Base-by-base conservation (phyloP, 306 rosid species). In the Senna tora region DNA sequence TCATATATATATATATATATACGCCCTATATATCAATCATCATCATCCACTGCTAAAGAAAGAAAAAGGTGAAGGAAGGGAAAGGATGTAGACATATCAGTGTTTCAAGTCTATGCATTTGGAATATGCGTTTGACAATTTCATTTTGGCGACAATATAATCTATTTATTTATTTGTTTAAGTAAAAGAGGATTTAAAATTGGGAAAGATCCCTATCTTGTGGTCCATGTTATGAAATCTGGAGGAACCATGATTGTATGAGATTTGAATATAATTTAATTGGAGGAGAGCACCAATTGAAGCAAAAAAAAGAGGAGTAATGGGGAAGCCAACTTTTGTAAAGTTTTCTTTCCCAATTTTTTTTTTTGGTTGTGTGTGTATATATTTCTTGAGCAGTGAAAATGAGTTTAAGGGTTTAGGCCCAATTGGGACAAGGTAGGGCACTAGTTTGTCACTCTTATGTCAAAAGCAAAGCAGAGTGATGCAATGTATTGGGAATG, bases 341-440 rank as follows among this genome's bases (percentile, higher is more conserved):
- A 76, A 71, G 67, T 41, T 46, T 67, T 16, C 46, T 10, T 41
- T 41, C 13, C 46, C 33, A 7, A 1, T 12, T 4, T 43, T 43
- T 2, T 12, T 9, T 42, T 33, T 33, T n/a, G 7, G 0, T 54
- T 32, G 3, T 33, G 6, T 36, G 8, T 36, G 6, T 36, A 33
- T 30, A 19, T 15, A 56, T 46, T 79, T 81, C 65, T 88, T 84
- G 92, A 81, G 96, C 92, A 75, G 87, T 80, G 89, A 81, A 69
- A 85, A 78, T 19, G 47, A 73, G 46, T 38, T 11, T 56, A 62
- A 51, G 47, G 32, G 9, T 64, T 33, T 64, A 57, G 39, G 50
- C 64, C 17, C n/a, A n/a, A 60, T 69, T 55, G 63, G 38, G 63
- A 15, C 45, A 47, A 2, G 42, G 74, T 70, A 80, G 78, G 82